Conservation (phyloP, 306 rosid genomes). For the Senna tora region DNA sequence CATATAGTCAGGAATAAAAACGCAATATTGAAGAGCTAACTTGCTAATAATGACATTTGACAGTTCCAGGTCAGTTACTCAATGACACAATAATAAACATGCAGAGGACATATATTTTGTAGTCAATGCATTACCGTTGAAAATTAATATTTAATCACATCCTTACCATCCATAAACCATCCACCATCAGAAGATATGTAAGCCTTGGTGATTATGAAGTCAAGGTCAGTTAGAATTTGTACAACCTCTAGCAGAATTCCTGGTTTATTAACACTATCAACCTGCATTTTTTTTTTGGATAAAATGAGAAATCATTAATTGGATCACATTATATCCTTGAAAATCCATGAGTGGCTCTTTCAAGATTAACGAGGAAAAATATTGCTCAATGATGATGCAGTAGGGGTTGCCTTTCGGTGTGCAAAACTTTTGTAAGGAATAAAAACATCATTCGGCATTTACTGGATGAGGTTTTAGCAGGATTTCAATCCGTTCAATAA, state of each 20-base stretch:
- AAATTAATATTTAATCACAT: constrained; percentile 16
- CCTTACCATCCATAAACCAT: constrained; percentile 91
- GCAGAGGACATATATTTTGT: background rate
- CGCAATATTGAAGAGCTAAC: background rate
- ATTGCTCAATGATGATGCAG: constrained; percentile 2
- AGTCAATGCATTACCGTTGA: constrained; percentile 7
- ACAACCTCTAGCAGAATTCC: constrained; percentile 88
- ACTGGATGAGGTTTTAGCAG: constrained; percentile 21
- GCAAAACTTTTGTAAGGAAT: constrained; percentile 12
- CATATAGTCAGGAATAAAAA: constrained; percentile 5
- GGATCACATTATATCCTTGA: background rate
- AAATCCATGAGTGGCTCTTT: constrained; percentile 12
- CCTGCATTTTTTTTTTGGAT: constrained; percentile 39
- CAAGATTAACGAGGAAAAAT: constrained; percentile 2
- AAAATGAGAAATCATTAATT: constrained; percentile 4
- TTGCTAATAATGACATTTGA: too few species aligned
- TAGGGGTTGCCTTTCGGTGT: background rate
- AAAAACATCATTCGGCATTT: background rate
- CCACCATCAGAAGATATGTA: constrained; percentile 88
- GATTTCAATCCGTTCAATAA: constrained; percentile 1
- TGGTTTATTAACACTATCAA: constrained; percentile 81
- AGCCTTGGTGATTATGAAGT: constrained; percentile 79
- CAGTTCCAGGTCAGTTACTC: too few species aligned
- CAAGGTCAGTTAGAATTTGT: constrained; percentile 77
- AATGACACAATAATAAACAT: too few species aligned